Percentiles rank a stretch among this genome's conserved stretches.
These are phyloP conservation scores for Leptodontidium sp. DNA, from an alignment of 2,329 filamentous ascomycete species.

Conservation along the genomic window DNA sequence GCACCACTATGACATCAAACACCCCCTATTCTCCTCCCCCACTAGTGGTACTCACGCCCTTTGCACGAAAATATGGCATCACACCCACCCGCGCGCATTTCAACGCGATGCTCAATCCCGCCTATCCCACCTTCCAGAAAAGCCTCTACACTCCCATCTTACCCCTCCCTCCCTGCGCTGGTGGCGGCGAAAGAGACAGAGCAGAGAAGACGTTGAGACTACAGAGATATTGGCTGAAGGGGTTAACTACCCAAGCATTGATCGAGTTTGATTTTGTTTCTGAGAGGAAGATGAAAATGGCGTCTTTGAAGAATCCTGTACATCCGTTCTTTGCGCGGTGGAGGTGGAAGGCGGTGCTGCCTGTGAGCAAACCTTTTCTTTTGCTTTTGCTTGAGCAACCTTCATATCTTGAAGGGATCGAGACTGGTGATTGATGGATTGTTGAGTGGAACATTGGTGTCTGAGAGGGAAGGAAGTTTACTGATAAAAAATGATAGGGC, in stretches of 20 bases:
- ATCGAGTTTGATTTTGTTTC: neutral
- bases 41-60: neutral
- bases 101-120: neutral
- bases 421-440: neutral
- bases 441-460: neutral
- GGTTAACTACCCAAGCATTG: neutral
- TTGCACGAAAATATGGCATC: constrained; percentile 2
- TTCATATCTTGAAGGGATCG: neutral
- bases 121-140: neutral
- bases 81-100: constrained; percentile 4
- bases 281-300: neutral
- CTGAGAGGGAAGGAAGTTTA: neutral
- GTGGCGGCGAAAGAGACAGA: neutral
- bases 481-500: neutral
- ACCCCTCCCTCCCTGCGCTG: neutral
- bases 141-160: neutral
- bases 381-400: neutral
- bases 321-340: constrained; percentile 5
- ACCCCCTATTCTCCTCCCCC: neutral
- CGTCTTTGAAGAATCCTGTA: neutral
- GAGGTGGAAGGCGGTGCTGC: neutral
- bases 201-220: neutral
- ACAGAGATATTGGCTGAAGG: constrained; percentile 1
- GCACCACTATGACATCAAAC: neutral
- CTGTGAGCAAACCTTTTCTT: neutral